Evolutionary conservation across 352 stramenopile genomes (phyloP), one percentile per base, ranked within the genome.

Genomic region (Halophytophthora batemanensis): DNA sequence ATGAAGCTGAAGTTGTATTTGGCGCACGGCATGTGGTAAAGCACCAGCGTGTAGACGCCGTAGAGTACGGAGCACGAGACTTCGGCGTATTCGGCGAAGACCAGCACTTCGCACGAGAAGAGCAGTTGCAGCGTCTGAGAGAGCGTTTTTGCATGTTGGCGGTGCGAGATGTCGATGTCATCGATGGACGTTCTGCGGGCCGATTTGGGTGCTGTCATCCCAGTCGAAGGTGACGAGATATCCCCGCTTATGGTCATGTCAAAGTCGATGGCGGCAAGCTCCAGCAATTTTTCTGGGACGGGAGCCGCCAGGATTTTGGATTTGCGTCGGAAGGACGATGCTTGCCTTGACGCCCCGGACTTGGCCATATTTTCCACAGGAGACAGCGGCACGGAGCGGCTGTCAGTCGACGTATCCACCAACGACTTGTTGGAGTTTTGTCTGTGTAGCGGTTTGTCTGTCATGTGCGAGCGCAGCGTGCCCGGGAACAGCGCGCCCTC

Each of bases 51-150:
- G 48, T 70, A 71, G 6, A 56, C 17, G 11, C 34, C 53, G 43
- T 69, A 65, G 14, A 56, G 35, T 11, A 38, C 46, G 6, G 61
- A 53, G 18, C 57, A 51, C 34, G 59, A 49, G 12, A 25, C 61
- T 42, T 64, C 60, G 34, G 57, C 45, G 50, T 69, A 69, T 54
- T 69, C 60, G 19, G 39, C 37, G 36, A 69, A 39, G 15, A 52
- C 19, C 12, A 59, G 39, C 28, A 49, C 48, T 38, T 69, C 60
- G 31, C 45, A 45, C 13, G 23, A 34, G 43, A 58, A 69, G 3
- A 69, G 35, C 19, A 69, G 35, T 34, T 59, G 51, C 23, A 59
- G 40, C 17, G 22, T 43, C 13, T 58, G 23, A 1, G 48, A 51
- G 8, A 56, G 52, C 25, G 44, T 13, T 36, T 47, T 41, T 8